phyloP scores from a whole-genome alignment of 2,329 filamentous ascomycete species.

The Fusarium heterosporum region DNA sequence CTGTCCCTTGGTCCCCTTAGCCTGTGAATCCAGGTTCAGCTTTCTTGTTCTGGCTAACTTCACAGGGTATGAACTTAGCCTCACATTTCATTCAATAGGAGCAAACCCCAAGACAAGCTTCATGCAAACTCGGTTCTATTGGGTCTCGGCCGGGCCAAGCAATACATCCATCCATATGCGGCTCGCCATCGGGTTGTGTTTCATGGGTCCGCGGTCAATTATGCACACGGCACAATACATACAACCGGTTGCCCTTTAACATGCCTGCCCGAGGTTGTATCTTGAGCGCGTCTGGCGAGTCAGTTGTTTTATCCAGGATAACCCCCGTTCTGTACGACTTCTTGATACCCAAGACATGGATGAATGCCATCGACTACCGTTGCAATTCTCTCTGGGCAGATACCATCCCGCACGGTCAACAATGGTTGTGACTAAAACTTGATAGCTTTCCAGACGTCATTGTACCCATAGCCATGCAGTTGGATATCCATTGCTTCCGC shows the following conservation, averaged over 20 bases:
- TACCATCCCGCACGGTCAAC: slow-evolving; percentile 3
- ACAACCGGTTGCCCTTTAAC: slow-evolving; percentile 3
- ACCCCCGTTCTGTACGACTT: not conserved
- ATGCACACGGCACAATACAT: slow-evolving; percentile 31
- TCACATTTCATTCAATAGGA: slow-evolving; percentile 21
- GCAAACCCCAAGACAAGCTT: slow-evolving; percentile 9
- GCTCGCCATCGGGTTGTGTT: slow-evolving; percentile 40
- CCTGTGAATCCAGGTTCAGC: slow-evolving; percentile 3
- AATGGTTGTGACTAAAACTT: slow-evolving; percentile 29
- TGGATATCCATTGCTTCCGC: slow-evolving; percentile 37
- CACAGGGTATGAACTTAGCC: slow-evolving; percentile 12
- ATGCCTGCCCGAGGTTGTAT: slow-evolving; percentile 5
- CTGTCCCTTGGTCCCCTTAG: slow-evolving; percentile 3
- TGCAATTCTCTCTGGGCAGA: slow-evolving; percentile 6
- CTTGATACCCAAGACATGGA: not conserved
- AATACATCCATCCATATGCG: slow-evolving; percentile 27
- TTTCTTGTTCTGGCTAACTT: slow-evolving; percentile 9
- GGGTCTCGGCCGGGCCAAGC: slow-evolving; percentile 26
- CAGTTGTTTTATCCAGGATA: slow-evolving; percentile 12
- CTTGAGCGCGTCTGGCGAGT: slow-evolving; percentile 4
- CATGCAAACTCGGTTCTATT: slow-evolving; percentile 28
- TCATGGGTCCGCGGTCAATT: slow-evolving; percentile 25
- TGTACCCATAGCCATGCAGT: slow-evolving; percentile 29
- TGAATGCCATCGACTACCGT: not conserved
- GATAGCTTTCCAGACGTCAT: slow-evolving; percentile 40